Evolutionary conservation across 305 asterid species (phyloP).

Genomic region (Petunia hybrid): DNA sequence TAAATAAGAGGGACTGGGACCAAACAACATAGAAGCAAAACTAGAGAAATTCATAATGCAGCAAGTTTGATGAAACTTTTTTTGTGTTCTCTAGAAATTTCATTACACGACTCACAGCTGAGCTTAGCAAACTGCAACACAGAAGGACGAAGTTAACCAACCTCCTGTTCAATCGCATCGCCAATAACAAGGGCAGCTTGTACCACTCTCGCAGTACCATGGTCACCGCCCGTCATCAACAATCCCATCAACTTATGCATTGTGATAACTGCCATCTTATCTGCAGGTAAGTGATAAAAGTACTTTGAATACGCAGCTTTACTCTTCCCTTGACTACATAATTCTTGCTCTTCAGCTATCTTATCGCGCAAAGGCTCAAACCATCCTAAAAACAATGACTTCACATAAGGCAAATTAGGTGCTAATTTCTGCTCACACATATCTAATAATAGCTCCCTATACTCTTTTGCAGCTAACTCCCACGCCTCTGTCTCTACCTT

Average conservation of each 20-base stretch:
- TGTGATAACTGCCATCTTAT: conserved; percentile 92
- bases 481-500: conserved; percentile 93
- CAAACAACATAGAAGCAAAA: conserved; percentile 24
- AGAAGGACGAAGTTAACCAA: conserved; percentile 45
- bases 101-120: neutral
- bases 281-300: conserved; percentile 83
- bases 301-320: conserved; percentile 62
- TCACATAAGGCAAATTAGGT: conserved; percentile 92
- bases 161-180: conserved; percentile 97
- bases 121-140: neutral
- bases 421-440: conserved; percentile 95
- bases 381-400: conserved; percentile 94
- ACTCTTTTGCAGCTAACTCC: conserved; percentile 87
- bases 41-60: conserved; percentile 15
- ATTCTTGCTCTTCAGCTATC: conserved; percentile 80
- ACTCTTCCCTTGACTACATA: conserved; percentile 64
- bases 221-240: conserved; percentile 84
- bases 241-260: conserved; percentile 89
- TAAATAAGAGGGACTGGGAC: conserved; percentile 5
- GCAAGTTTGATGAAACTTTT: conserved; percentile 2
- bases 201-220: conserved; percentile 75
- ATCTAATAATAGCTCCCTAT: conserved; percentile 77
- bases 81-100: neutral
- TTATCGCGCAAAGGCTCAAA: conserved; percentile 82
- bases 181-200: conserved; percentile 82